phyloP scores from a whole-genome alignment of 495 filamentous ascomycete genomes.

The Parmelia sp. region DNA sequence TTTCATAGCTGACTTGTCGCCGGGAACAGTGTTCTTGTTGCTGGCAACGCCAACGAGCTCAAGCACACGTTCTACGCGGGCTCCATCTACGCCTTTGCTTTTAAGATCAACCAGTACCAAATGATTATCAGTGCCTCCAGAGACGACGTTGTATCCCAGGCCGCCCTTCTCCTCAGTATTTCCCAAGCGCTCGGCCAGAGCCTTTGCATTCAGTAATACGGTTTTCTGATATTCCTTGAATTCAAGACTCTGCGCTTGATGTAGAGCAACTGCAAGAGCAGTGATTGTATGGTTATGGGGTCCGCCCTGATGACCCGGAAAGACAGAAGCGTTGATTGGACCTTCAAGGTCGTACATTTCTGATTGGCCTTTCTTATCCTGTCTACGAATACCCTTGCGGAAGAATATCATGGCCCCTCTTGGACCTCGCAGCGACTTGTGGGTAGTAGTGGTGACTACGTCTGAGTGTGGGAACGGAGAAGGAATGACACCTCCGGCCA shows the following conservation, averaged over 20 bases:
- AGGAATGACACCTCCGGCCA: constrained; percentile 84
- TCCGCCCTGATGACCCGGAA: constrained; percentile 97
- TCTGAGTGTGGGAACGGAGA: constrained; percentile 86
- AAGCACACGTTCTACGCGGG: constrained; percentile 86
- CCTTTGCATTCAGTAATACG: constrained; percentile 80
- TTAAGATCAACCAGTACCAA: constrained; percentile 93
- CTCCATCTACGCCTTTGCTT: constrained; percentile 81
- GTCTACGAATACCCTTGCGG: constrained; percentile 80
- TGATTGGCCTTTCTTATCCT: constrained; percentile 79
- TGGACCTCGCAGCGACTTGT: constrained; percentile 93
- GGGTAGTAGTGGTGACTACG: constrained; percentile 95
- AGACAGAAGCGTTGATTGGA: constrained; percentile 93
- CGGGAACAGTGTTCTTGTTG: constrained; percentile 98
- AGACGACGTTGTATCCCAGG: constrained; percentile 84
- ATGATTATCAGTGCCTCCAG: constrained; percentile 94
- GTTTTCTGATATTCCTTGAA: constrained; percentile 85
- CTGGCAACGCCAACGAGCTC: constrained; percentile 92
- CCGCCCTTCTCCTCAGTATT: constrained; percentile 65
- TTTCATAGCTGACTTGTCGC: constrained; percentile 86
- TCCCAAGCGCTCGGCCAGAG: constrained; percentile 70
- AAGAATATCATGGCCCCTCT: constrained; percentile 98
- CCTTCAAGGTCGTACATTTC: constrained; percentile 86
- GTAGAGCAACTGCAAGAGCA: constrained; percentile 84
- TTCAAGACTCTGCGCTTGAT: constrained; percentile 83
- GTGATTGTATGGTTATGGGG: constrained; percentile 99